phyloP scores from a whole-genome alignment of 2,329 filamentous ascomycete genomes.

The Ophiostoma sp. region DNA sequence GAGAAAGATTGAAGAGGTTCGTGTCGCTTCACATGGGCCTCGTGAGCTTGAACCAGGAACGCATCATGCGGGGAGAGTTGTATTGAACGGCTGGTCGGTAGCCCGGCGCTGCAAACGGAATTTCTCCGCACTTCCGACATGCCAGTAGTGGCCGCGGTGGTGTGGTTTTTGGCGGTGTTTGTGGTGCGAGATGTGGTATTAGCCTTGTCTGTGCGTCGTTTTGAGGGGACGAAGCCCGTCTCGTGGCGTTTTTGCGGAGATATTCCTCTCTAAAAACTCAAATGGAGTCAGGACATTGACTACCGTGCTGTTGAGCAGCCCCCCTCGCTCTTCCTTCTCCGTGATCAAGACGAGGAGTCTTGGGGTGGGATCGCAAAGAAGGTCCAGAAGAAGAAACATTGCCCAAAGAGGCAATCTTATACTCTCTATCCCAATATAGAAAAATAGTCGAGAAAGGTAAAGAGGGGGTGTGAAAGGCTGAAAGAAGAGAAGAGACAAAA shows the following conservation, averaged over 20 bases:
- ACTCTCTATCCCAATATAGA: neutral
- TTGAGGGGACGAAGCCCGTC: neutral
- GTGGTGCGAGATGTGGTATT: neutral
- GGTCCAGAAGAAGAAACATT: neutral
- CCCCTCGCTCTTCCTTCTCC: neutral
- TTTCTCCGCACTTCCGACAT: neutral
- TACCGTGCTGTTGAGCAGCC: neutral
- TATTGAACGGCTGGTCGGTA: neutral
- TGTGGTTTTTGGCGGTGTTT: neutral
- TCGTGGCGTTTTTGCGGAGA: neutral
- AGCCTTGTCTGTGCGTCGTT: neutral
- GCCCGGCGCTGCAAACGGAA: neutral
- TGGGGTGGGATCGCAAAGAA: too few species aligned
- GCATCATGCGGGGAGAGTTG: neutral
- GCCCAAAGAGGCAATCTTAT: neutral
- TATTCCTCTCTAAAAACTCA: neutral
- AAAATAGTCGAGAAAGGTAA: neutral
- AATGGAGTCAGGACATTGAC: neutral
- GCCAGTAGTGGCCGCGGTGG: neutral
- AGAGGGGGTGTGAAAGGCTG: neutral
- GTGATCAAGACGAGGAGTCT: neutral
- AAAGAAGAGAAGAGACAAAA: neutral
- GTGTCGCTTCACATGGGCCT: neutral
- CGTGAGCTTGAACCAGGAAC: neutral
- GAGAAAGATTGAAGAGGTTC: too few species aligned